Evolutionary conservation across 2,329 filamentous ascomycete genomes (phyloP).

Genomic region (Aschersonia sp.): DNA sequence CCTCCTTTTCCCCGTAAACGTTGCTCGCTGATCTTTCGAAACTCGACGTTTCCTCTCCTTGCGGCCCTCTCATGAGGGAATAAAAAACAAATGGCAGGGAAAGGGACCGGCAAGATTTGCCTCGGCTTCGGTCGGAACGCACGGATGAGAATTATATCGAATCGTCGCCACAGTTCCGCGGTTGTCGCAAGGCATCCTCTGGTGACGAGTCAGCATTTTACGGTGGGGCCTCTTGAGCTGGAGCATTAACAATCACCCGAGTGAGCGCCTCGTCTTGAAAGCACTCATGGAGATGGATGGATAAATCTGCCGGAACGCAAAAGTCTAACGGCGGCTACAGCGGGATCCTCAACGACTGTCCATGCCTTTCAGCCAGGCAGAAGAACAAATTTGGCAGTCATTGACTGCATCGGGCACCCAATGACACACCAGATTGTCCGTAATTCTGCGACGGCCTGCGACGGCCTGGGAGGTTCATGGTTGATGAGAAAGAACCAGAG

Average conservation of each 20-base stretch:
- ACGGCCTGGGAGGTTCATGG: not conserved
- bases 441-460: not conserved
- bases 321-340: slow-evolving; percentile 7
- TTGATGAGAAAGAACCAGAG: not conserved
- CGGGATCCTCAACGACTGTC: slow-evolving; percentile 3
- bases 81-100: too few relatives aligned
- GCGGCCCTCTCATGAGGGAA: too few relatives aligned
- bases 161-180: too few relatives aligned
- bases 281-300: not conserved
- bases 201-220: too few relatives aligned
- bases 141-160: too few relatives aligned
- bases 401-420: slow-evolving; percentile 14
- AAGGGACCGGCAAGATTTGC: too few relatives aligned
- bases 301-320: not conserved
- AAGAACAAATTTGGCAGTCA: slow-evolving; percentile 7
- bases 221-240: too few relatives aligned
- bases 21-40: not conserved
- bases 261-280: not conserved
- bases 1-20: too few relatives aligned
- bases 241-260: not conserved
- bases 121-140: too few relatives aligned
- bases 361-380: slow-evolving; percentile 5
- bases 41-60: not conserved
- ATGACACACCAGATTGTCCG: slow-evolving; percentile 1
- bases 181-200: too few relatives aligned